Conservation (phyloP, 768 basidiomycete species). For the Termitomyces sp. region DNA sequence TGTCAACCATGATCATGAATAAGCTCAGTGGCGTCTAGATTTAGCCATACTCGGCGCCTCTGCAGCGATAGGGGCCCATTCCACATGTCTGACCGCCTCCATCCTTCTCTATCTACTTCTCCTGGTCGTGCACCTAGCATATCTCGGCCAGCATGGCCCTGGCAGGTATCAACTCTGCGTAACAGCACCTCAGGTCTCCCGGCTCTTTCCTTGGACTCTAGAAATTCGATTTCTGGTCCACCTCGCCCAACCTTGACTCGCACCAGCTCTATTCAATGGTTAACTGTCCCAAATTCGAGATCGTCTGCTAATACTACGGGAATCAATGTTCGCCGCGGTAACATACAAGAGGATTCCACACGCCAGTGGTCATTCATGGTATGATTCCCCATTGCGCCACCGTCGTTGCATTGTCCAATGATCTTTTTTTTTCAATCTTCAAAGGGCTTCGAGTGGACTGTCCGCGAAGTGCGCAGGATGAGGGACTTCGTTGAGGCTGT, state of each 20-base stretch:
- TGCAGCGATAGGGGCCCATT: slow-evolving; percentile 1
- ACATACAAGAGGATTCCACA: slow-evolving; percentile 38
- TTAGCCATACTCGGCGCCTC: neutral
- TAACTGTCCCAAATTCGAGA: slow-evolving; percentile 14
- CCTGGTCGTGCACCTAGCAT: slow-evolving; percentile 44
- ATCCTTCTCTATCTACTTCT: slow-evolving; percentile 35
- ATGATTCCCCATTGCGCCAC: slow-evolving; percentile 13
- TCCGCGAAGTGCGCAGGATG: slow-evolving; percentile 52
- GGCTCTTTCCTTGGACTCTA: slow-evolving; percentile 13
- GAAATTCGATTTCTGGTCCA: slow-evolving; percentile 7
- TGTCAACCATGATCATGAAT: neutral
- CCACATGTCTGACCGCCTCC: slow-evolving; percentile 33
- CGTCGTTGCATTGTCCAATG: slow-evolving; percentile 1
- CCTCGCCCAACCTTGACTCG: slow-evolving; percentile 10
- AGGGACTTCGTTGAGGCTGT: slow-evolving; percentile 51
- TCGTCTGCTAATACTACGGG: slow-evolving; percentile 20
- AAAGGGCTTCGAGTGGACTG: slow-evolving; percentile 71
- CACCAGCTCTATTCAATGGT: slow-evolving; percentile 28
- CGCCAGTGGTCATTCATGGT: slow-evolving; percentile 66
- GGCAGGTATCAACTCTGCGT: slow-evolving; percentile 27
- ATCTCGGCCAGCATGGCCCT: slow-evolving; percentile 55
- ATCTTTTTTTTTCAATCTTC: neutral
- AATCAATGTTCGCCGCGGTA: slow-evolving; percentile 9
- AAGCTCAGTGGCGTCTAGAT: neutral
- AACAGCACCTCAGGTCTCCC: slow-evolving; percentile 10